Evolutionary conservation across 805 yeast genomes (phyloP).

Genomic region (Pichia exigua): DNA sequence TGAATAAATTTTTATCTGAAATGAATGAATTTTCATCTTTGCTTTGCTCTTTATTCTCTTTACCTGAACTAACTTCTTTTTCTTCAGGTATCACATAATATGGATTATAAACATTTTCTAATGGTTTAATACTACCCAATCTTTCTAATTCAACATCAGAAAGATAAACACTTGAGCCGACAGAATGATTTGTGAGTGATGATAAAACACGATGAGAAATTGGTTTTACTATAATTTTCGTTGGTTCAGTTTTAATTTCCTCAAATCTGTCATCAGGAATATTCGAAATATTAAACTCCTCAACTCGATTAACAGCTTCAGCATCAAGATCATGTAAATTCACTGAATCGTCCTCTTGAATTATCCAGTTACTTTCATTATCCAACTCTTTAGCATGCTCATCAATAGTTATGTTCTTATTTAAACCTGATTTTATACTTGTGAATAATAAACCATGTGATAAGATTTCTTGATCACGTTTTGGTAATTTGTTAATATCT

Average conservation of each 20-base stretch:
- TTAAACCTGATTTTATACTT: conserved; percentile 16
- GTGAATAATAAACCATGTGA: conserved; percentile 13
- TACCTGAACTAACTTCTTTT: background rate
- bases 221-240: background rate
- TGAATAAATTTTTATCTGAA: background rate
- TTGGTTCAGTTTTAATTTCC: background rate
- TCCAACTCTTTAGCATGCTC: background rate
- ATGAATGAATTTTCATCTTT: background rate
- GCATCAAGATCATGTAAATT: background rate
- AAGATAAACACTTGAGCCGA: conserved; percentile 9
- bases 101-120: conserved; percentile 1
- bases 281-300: background rate
- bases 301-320: background rate
- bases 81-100: background rate
- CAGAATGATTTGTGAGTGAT: background rate
- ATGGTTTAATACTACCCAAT: background rate
- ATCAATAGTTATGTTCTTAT: background rate
- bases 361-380: background rate
- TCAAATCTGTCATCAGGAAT: background rate
- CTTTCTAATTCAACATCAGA: conserved; percentile 5
- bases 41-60: background rate
- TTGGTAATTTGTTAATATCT: conserved; percentile 9
- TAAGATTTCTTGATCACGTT: conserved; percentile 2
- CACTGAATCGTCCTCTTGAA: background rate
- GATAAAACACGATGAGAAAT: background rate